These are phyloP conservation scores for Flaveria brownii DNA, from an alignment of 129 eudicot species.

Conservation along the genomic window DNA sequence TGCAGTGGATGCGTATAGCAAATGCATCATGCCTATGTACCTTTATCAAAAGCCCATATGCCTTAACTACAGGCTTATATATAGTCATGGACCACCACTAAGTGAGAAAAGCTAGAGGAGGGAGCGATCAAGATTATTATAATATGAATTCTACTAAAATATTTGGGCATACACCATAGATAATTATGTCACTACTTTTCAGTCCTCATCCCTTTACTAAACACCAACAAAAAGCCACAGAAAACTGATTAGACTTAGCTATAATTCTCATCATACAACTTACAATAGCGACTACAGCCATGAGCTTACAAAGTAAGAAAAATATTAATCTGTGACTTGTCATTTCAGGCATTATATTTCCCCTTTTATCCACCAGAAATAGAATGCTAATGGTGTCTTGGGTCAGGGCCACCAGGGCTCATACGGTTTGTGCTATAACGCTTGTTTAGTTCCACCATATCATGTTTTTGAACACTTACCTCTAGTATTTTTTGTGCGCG, in stretches of 20 bases:
- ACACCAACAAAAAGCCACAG: neutral
- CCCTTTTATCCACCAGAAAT: neutral
- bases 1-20: conserved; percentile 1
- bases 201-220: neutral
- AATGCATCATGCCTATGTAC: neutral
- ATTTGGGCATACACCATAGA: conserved; percentile 21
- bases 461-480: conserved; percentile 37
- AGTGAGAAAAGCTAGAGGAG: conserved; percentile 5
- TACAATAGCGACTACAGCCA: neutral
- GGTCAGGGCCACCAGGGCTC: conserved; percentile 69
- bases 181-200: neutral
- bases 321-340: neutral
- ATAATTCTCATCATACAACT: conserved; percentile 22
- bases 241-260: neutral
- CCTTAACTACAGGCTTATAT: neutral
- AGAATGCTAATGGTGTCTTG: conserved; percentile 51
- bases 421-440: conserved; percentile 36
- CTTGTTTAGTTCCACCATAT: conserved; percentile 32
- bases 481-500: conserved; percentile 42
- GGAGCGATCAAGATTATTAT: conserved; percentile 18
- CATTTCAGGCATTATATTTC: neutral
- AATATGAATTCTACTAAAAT: conserved; percentile 18
- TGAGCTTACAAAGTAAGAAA: neutral
- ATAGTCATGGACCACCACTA: conserved; percentile 38
- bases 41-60: neutral